These are phyloP conservation scores for Penicillium manginii DNA, from an alignment of 495 filamentous ascomycete genomes.

Conservation along the genomic window DNA sequence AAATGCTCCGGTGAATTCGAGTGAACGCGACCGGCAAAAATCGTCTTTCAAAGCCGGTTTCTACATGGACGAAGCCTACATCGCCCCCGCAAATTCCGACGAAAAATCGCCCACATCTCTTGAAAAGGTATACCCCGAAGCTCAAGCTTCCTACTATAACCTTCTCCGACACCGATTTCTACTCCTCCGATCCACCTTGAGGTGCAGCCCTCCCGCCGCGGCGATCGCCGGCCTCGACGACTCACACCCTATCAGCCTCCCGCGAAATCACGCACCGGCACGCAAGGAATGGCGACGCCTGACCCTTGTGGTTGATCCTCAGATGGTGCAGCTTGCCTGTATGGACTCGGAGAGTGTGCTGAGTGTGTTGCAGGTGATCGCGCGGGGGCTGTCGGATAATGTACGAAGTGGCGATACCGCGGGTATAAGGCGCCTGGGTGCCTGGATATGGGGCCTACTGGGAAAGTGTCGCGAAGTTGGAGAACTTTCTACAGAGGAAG, in stretches of 20 bases:
- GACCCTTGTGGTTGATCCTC: conserved; percentile 59
- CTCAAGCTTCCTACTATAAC: conserved; percentile 64
- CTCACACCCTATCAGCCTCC: conserved; percentile 60
- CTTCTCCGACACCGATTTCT: conserved; percentile 63
- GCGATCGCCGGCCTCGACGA: conserved; percentile 55
- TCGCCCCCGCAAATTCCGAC: conserved; percentile 21
- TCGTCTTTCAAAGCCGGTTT: conserved; percentile 18
- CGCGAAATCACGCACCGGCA: conserved; percentile 42
- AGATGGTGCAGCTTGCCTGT: conserved; percentile 67
- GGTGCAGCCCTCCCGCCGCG: conserved; percentile 53
- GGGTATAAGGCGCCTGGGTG: conserved; percentile 52
- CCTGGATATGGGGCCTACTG: conserved; percentile 56
- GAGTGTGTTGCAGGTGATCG: conserved; percentile 48
- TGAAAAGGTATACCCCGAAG: conserved; percentile 39
- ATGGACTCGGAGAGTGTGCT: conserved; percentile 67
- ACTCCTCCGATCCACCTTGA: conserved; percentile 60
- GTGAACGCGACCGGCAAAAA: background rate
- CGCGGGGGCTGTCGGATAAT: conserved; percentile 45
- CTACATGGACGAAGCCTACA: conserved; percentile 28
- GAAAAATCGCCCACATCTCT: background rate
- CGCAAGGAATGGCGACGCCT: conserved; percentile 55
- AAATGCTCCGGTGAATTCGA: background rate
- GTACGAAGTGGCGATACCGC: conserved; percentile 45
- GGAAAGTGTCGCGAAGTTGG: conserved; percentile 53
- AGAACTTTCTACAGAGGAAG: conserved; percentile 51